Evolutionary conservation across 2,329 filamentous ascomycete genomes (phyloP).

Genomic region (Didymella exigua): DNA sequence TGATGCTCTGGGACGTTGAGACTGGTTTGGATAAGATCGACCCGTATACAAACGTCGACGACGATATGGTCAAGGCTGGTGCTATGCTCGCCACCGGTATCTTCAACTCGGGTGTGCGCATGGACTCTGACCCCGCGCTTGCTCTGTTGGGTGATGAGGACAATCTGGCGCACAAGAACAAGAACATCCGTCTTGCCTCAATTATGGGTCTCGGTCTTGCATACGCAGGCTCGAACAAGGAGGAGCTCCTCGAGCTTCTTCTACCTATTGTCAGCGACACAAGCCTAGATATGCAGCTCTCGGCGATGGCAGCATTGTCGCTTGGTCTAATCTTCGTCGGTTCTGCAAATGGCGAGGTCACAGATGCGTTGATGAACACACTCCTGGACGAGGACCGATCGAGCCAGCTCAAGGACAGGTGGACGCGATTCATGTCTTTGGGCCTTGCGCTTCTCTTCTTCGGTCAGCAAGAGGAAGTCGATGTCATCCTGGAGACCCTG

Average conservation of each 20-base stretch:
- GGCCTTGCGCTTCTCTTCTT: slow-evolving; percentile 94
- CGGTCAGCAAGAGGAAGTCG: slow-evolving; percentile 96
- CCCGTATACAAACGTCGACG: slow-evolving; percentile 84
- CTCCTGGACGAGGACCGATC: slow-evolving; percentile 92
- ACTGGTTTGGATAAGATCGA: slow-evolving; percentile 92
- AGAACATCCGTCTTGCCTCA: slow-evolving; percentile 77
- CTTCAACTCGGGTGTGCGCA: slow-evolving; percentile 87
- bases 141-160: slow-evolving; percentile 82
- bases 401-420: slow-evolving; percentile 93
- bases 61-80: slow-evolving; percentile 87
- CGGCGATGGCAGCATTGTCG: slow-evolving; percentile 91
- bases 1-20: slow-evolving; percentile 93
- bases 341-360: slow-evolving; percentile 87
- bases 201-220: slow-evolving; percentile 97
- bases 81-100: slow-evolving; percentile 93
- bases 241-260: slow-evolving; percentile 82
- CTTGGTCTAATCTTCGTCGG: slow-evolving; percentile 92
- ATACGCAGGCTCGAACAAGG: slow-evolving; percentile 92
- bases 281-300: slow-evolving; percentile 88
- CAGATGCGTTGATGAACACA: slow-evolving; percentile 88
- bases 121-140: slow-evolving; percentile 88
- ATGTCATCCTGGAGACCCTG: slow-evolving; percentile 93
- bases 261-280: slow-evolving; percentile 87
- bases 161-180: slow-evolving; percentile 78
- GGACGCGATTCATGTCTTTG: slow-evolving; percentile 95